phyloP scores from a whole-genome alignment of 495 filamentous ascomycete species.

The Penicillium cataractarum region DNA sequence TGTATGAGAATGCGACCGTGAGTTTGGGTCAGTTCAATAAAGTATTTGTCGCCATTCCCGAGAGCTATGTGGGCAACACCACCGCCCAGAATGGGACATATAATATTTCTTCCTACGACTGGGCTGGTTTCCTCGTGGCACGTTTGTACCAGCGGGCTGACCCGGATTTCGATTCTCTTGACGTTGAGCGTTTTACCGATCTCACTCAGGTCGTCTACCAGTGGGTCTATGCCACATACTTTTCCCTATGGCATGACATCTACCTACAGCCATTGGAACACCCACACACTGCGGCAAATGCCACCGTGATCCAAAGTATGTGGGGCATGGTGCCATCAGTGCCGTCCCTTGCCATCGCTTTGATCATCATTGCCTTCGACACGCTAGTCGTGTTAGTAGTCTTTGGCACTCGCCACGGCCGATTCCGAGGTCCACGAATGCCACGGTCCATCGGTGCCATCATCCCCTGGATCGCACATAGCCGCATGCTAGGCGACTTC shows the following conservation, averaged over 20 bases:
- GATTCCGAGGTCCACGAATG: constrained; percentile 44
- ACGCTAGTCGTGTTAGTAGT: constrained; percentile 43
- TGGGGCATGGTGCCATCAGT: constrained; percentile 43
- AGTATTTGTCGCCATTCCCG: constrained; percentile 44
- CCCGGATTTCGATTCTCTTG: constrained; percentile 31
- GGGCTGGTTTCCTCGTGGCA: constrained; percentile 46
- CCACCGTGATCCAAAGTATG: constrained; percentile 37
- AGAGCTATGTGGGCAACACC: constrained; percentile 40
- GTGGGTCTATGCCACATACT: constrained; percentile 49
- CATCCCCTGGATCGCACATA: constrained; percentile 46
- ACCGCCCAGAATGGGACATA: constrained; percentile 31
- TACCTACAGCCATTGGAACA: constrained; percentile 37
- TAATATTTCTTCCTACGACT: constrained; percentile 43
- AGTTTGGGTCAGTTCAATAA: constrained; percentile 49
- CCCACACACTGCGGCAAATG: constrained; percentile 27
- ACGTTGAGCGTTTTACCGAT: constrained; percentile 28
- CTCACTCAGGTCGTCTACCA: constrained; percentile 43
- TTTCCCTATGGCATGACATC: constrained; percentile 42
- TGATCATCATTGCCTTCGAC: constrained; percentile 42
- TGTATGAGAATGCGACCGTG: constrained; percentile 45
- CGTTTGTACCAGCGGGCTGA: constrained; percentile 40
- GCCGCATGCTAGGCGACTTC: constrained; percentile 44
- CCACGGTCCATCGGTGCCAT: constrained; percentile 45
- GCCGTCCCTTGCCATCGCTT: constrained; percentile 35
- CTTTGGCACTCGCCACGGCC: constrained; percentile 43